Percentiles rank a stretch among this genome's conserved stretches.
Evolutionary conservation across 1,284 basidiomycete species (phyloP).

Genomic region (Cutaneotrichosporon cutaneum): DNA sequence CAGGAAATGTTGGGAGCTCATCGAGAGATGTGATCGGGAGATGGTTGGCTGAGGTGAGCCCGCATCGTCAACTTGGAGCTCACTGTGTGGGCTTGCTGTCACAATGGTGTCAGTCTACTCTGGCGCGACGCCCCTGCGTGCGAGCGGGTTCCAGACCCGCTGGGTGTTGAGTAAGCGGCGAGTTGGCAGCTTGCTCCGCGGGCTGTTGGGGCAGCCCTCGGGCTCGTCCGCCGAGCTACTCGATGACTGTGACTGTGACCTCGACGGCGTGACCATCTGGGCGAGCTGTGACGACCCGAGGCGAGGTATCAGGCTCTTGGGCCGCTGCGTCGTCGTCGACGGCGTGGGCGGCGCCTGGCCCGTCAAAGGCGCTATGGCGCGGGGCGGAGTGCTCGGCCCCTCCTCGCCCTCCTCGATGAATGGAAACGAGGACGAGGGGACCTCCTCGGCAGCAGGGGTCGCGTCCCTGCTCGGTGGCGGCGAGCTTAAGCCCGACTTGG

Average conservation of each 20-base stretch:
- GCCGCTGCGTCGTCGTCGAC: neutral
- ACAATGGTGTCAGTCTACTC: neutral
- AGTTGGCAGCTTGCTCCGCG: conserved; percentile 12
- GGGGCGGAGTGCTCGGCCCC: conserved; percentile 9
- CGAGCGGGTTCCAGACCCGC: conserved; percentile 12
- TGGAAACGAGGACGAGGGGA: neutral
- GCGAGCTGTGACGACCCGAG: conserved; percentile 3
- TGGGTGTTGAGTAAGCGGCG: conserved; percentile 7
- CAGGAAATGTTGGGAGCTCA: conserved; percentile 1
- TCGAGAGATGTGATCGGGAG: neutral
- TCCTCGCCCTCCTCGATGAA: conserved; percentile 19
- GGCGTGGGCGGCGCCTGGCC: conserved; percentile 8
- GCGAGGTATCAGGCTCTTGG: conserved; percentile 19
- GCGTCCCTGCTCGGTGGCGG: conserved; percentile 31
- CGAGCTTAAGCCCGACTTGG: conserved; percentile 27
- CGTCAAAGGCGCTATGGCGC: neutral
- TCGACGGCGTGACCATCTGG: neutral
- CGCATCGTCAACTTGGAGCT: neutral
- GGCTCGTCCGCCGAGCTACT: neutral
- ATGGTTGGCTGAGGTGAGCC: neutral
- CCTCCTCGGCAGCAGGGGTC: conserved; percentile 16
- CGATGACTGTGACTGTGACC: neutral
- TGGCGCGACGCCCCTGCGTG: neutral
- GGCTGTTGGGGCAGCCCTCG: neutral
- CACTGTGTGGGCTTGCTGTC: neutral